Evolutionary conservation across 495 filamentous ascomycete genomes (phyloP), one percentile per base, ranked within the genome.

Genomic region (Pseudoneurospora amorphoporcata): DNA sequence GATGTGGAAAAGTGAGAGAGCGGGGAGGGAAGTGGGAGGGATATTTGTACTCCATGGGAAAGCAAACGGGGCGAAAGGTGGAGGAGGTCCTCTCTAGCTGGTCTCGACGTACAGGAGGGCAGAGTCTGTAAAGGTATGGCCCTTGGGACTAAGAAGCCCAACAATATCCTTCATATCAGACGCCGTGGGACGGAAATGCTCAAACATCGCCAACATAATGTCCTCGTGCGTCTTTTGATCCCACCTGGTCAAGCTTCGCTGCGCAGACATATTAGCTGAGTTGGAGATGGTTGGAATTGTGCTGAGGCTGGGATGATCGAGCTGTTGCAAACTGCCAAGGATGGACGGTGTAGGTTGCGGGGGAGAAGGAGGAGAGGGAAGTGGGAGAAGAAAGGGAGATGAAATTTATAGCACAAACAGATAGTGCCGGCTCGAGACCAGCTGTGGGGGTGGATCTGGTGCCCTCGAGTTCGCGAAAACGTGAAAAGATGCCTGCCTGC

Each of bases 71-170:
- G 32, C 53, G 53, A 69, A 16, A n/a, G 69, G 35, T 41, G 45
- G 41, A 23, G 23, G n/a, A n/a, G 32, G 32, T 70, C 10, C 19
- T 41, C 37, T 35, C 40, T 37, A 45, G 23, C 37, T 37, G 4
- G 12, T 73, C 37, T 29, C 43, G 29, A 71, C 79, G 9, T 79
- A 81, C 81, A 78, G 69, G 14, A 82, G 72, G 9, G 80, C 81
- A 2, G 74, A 73, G 4, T 78, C 78, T 5, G 73, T 73, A 70
- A 79, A 79, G 0, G 68, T 70, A 32, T 78, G 73, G 1, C 80
- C 81, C 69, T 78, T 81, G 2, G 8, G 39, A 1, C 43, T 71
- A 37, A 82, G 61, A 0, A 41, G 39, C 4, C 40, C 40, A 2
- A 75, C 71, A 19, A 82, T 72, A 1, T 41, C 42, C 1, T 39